Percentiles rank a stretch among this genome's conserved stretches.
Conservation (phyloP, 164 flowering plant genomes). For the Vitis amurensis region DNA sequence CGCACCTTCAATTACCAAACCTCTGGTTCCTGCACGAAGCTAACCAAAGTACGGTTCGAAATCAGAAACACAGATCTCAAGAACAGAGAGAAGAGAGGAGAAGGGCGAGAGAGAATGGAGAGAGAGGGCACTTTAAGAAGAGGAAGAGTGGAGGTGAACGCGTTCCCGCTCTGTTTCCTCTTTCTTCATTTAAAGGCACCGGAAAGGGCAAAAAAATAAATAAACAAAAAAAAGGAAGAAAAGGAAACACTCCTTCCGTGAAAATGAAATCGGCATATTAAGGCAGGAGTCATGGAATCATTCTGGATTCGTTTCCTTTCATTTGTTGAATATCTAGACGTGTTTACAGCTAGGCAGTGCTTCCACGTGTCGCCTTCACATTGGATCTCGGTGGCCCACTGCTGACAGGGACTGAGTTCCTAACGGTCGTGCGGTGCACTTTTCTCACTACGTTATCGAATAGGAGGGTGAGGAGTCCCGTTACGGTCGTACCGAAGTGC, state of each 20-base stretch:
- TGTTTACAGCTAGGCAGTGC: not conserved
- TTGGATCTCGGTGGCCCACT: not conserved
- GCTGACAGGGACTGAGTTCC: constrained; percentile 22
- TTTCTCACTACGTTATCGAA: not conserved
- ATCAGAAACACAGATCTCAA: constrained; percentile 22
- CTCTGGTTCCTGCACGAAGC: not conserved
- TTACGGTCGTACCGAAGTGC: not conserved
- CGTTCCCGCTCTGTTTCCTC: constrained; percentile 34
- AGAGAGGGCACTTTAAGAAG: constrained; percentile 13
- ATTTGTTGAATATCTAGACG: constrained; percentile 1
- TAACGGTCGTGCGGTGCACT: constrained; percentile 24
- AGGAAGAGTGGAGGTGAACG: constrained; percentile 10
- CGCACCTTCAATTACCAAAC: not conserved
- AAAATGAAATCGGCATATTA: constrained; percentile 11
- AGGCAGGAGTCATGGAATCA: too few relatives aligned
- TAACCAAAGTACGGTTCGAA: too few relatives aligned
- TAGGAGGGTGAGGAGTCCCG: constrained; percentile 5
- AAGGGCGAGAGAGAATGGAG: not conserved
- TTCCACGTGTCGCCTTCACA: too few relatives aligned
- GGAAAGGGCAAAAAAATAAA: not conserved
- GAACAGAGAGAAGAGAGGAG: not conserved
- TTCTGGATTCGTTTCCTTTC: too few relatives aligned
- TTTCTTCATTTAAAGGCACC: constrained; percentile 17
- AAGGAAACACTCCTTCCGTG: not conserved
- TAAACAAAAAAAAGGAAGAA: not conserved